Evolutionary conservation across 495 filamentous ascomycete species (phyloP), one percentile per base, ranked within the genome.

Genomic region (Gamarada debralockiae): DNA sequence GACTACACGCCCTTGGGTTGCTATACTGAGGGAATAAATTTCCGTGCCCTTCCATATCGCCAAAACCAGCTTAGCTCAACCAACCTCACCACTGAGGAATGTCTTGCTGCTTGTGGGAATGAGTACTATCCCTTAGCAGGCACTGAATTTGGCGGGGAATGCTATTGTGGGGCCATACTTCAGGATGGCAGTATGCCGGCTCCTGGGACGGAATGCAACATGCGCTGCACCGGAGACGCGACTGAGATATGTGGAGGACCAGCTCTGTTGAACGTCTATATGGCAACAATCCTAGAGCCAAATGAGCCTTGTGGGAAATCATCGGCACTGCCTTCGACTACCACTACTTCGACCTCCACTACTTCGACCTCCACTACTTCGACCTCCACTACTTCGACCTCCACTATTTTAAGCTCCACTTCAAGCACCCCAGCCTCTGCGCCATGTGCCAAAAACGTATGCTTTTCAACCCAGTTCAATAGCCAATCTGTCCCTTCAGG

Each of bases 1-100:
- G 74, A 78, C 57, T 81, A 78, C 58, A 53, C 55, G 23, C 56
- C 67, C 27, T 57, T 81, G 13, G 80, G 80, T 40, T 83, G 80
- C 58, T 82, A 73, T 57, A 76, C 74, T 24, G 79, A 82, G 47
- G 71, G 77, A 49, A 66, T 70, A 0, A 55, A 38, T 29, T 76
- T 75, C 36, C 75, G 72, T 17, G 72, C 80, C 0, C 66, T 83
- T 20, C 66, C 67, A 2, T 78, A 73, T 58, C 65, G 57, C 42
- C 68, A 74, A 66, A 58, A 68, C 39, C 57, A 66, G 36, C 48
- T 80, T 25, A 58, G 62, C 50, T 27, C 52, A 3, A 31, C 60
- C 2, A 62, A 56, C 23, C 25, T 79, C 31, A 56, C 56, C 21
- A 31, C 52, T 29, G 56, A 59, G 22, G 17, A 23, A 17, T 81